Evolutionary conservation across 202 grass and related monocot genomes (phyloP).

Genomic region (Hordeum pubiflorum): DNA sequence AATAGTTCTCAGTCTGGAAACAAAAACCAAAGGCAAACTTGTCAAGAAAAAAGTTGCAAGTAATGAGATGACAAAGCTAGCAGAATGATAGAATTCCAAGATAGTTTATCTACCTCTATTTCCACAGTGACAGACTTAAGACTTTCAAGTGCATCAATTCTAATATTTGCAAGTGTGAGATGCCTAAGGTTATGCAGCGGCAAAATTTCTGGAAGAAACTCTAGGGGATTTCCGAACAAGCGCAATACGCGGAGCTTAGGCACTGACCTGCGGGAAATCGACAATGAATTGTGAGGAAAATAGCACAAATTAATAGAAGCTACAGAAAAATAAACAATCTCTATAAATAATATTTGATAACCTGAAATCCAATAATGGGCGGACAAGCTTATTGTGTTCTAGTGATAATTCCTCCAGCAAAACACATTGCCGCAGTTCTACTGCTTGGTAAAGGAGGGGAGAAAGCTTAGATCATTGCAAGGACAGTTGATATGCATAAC

Average conservation of each 20-base stretch:
- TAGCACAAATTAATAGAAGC: conserved; percentile 1
- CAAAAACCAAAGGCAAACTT: conserved; percentile 6
- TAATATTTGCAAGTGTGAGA: conserved; percentile 95
- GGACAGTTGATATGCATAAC: conserved; percentile 17
- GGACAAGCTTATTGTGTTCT: conserved; percentile 90
- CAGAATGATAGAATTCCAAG: conserved; percentile 14
- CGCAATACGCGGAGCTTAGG: conserved; percentile 77
- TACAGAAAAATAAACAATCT: conserved; percentile 15
- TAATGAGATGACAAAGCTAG: conserved; percentile 12
- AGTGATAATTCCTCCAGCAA: conserved; percentile 86
- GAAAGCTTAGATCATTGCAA: conserved; percentile 1
- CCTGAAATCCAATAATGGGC: conserved; percentile 98
- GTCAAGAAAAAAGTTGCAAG: conserved; percentile 21
- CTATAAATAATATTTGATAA: conserved; percentile 41
- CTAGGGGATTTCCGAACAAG: conserved; percentile 93
- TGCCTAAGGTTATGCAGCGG: conserved; percentile 88
- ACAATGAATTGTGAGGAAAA: conserved; percentile 44
- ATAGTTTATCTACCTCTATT: conserved; percentile 68
- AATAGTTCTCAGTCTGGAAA: conserved; percentile 87
- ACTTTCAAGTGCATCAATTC: conserved; percentile 90
- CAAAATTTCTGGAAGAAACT: conserved; percentile 98
- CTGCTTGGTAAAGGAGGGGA: conserved; percentile 35
- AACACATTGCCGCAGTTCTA: conserved; percentile 82
- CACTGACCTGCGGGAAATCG: conserved; percentile 72
- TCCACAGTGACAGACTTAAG: conserved; percentile 84